phyloP scores from a whole-genome alignment of 1,284 basidiomycete genomes.

The Thelephora terrestris region DNA sequence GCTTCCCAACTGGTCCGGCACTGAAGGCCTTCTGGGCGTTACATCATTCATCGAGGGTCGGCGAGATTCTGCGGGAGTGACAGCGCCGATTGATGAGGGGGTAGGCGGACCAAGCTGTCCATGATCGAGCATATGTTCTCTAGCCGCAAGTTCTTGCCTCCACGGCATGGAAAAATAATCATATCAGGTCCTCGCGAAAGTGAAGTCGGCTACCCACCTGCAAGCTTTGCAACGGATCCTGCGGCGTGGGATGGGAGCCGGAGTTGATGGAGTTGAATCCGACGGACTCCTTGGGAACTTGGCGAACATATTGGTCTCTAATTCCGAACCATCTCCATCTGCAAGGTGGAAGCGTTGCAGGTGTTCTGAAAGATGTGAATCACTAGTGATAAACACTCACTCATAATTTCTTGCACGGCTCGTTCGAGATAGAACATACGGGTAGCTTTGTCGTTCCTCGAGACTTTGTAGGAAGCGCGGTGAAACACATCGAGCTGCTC shows the following conservation, averaged over 20 bases:
- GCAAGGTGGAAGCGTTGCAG: background rate
- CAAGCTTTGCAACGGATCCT: constrained; percentile 89
- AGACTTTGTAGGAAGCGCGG: constrained; percentile 59
- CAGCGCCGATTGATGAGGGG: constrained; percentile 29
- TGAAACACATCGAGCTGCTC: constrained; percentile 73
- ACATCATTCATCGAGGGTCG: constrained; percentile 28
- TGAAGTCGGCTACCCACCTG: constrained; percentile 34
- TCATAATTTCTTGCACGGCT: constrained; percentile 64
- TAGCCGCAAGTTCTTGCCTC: constrained; percentile 76
- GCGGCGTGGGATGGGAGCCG: constrained; percentile 37
- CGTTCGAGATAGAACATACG: constrained; percentile 77
- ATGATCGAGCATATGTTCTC: constrained; percentile 89
- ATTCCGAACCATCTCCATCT: constrained; percentile 65
- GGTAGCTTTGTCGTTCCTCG: constrained; percentile 56
- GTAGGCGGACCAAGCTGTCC: constrained; percentile 65
- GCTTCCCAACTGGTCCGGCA: background rate
- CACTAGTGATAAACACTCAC: constrained; percentile 31
- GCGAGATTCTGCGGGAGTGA: constrained; percentile 41
- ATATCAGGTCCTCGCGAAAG: background rate
- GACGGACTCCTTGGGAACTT: constrained; percentile 58
- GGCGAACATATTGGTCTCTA: constrained; percentile 65
- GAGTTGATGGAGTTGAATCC: constrained; percentile 51
- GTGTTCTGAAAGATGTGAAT: background rate
- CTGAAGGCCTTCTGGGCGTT: constrained; percentile 4
- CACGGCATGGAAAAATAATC: background rate